A percentile compares a stretch with the other conserved stretches of the same genome.
Conservation (phyloP, 2,329 filamentous ascomycete species). For the Penicillium sp. region DNA sequence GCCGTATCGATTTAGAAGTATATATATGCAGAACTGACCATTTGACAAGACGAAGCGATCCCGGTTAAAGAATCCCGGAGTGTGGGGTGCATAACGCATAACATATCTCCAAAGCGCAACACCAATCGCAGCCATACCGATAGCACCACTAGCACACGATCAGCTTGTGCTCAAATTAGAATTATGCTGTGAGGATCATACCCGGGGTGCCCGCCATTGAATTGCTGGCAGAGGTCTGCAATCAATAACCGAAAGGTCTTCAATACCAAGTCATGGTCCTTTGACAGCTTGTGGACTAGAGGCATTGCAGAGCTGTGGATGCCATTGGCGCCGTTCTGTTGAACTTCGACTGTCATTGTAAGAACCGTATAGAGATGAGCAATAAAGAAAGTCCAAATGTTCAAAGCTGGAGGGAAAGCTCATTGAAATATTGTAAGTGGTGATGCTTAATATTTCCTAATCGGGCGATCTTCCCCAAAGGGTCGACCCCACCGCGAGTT, state of each 20-base stretch:
- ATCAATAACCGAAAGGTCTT: conserved; percentile 62
- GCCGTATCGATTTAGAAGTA: neutral
- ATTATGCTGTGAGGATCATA: conserved; percentile 27
- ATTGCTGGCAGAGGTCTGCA: conserved; percentile 67
- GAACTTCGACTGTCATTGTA: conserved; percentile 20
- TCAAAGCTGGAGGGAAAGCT: neutral
- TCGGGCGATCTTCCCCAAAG: neutral
- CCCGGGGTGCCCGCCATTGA: conserved; percentile 67
- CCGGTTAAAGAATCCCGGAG: conserved; percentile 43
- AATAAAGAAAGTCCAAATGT: neutral
- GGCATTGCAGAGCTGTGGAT: conserved; percentile 14
- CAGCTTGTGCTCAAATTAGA: neutral
- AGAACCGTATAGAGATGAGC: neutral
- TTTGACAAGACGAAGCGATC: conserved; percentile 48
- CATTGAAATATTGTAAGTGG: conserved; percentile 1
- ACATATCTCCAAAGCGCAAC: conserved; percentile 44
- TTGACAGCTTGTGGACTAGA: conserved; percentile 21
- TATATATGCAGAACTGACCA: conserved; percentile 20
- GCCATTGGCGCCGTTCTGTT: neutral
- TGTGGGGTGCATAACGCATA: conserved; percentile 42
- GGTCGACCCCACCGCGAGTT: neutral
- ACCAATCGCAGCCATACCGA: conserved; percentile 47
- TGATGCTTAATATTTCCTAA: conserved; percentile 9
- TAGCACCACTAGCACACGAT: conserved; percentile 38
- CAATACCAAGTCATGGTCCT: conserved; percentile 51